Percentiles rank a stretch among this genome's conserved stretches.
phyloP scores from a whole-genome alignment of 306 rosid genomes.

The Crataegus laevigata region DNA sequence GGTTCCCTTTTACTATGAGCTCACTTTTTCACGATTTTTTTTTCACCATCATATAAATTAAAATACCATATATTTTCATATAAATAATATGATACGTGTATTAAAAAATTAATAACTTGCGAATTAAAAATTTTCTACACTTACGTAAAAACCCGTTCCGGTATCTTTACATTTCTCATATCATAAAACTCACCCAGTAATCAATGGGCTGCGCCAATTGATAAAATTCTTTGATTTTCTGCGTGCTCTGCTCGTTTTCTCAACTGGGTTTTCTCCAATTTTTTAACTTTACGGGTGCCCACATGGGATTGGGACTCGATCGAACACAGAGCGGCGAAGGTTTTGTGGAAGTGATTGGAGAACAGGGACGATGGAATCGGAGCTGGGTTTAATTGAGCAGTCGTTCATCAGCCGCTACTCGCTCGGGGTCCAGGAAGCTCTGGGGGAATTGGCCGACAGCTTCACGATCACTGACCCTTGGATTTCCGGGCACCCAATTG shows the following conservation, averaged over 20 bases:
- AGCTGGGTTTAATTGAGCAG: conserved; percentile 28
- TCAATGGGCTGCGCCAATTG: background rate
- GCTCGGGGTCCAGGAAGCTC: conserved; percentile 44
- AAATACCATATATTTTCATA: too few species aligned
- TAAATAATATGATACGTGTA: too few species aligned
- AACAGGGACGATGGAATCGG: conserved; percentile 35
- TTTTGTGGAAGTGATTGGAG: conserved; percentile 8
- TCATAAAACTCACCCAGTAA: background rate
- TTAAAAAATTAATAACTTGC: too few species aligned
- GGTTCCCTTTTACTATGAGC: background rate
- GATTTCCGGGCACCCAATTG: conserved; percentile 71
- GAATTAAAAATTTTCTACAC: too few species aligned
- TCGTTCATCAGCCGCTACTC: conserved; percentile 54
- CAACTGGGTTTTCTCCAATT: background rate
- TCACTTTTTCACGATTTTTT: background rate
- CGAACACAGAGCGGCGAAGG: conserved; percentile 25
- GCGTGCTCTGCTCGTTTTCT: background rate
- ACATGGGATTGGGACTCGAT: conserved; percentile 84
- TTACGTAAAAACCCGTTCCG: too few species aligned
- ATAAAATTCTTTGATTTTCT: background rate
- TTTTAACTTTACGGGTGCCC: conserved; percentile 20
- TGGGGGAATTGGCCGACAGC: conserved; percentile 52
- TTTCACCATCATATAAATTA: too few species aligned
- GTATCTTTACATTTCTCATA: background rate
- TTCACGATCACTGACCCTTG: conserved; percentile 84